A percentile compares a stretch with the other conserved stretches of the same genome.
These are phyloP conservation scores for Quercus gilva DNA, from an alignment of 306 rosid genomes.

Conservation along the genomic window DNA sequence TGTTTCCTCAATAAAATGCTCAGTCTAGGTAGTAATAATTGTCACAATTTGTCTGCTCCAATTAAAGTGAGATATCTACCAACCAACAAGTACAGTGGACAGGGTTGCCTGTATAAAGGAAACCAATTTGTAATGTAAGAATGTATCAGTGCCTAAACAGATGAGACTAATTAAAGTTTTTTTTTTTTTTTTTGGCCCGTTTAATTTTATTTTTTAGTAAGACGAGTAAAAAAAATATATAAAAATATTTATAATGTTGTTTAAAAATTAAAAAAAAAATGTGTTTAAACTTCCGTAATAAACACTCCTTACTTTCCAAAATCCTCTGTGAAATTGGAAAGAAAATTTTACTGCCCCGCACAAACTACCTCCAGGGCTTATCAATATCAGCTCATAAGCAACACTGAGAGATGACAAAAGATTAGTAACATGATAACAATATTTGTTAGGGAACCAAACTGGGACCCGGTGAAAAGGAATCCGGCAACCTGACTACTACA, in stretches of 20 bases:
- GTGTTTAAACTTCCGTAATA: too few relatives aligned
- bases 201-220: too few relatives aligned
- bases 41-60: not conserved
- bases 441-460: slow-evolving; percentile 39
- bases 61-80: not conserved
- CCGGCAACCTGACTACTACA: slow-evolving; percentile 56
- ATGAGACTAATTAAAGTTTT: not conserved
- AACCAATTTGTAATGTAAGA: too few relatives aligned
- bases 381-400: slow-evolving; percentile 23
- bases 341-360: not conserved
- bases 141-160: not conserved
- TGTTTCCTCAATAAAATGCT: not conserved
- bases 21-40: not conserved
- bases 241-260: too few relatives aligned
- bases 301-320: too few relatives aligned
- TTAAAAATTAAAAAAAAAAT: too few relatives aligned
- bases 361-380: not conserved
- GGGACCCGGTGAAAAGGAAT: slow-evolving; percentile 97
- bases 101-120: not conserved
- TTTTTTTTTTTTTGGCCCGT: too few relatives aligned
- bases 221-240: too few relatives aligned
- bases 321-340: not conserved
- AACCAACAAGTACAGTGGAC: not conserved
- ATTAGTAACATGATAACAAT: slow-evolving; percentile 38
- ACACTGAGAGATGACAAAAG: slow-evolving; percentile 25